phyloP scores from a whole-genome alignment of 371 early-diverging fungal genomes.

The Mucor circinelloides region DNA sequence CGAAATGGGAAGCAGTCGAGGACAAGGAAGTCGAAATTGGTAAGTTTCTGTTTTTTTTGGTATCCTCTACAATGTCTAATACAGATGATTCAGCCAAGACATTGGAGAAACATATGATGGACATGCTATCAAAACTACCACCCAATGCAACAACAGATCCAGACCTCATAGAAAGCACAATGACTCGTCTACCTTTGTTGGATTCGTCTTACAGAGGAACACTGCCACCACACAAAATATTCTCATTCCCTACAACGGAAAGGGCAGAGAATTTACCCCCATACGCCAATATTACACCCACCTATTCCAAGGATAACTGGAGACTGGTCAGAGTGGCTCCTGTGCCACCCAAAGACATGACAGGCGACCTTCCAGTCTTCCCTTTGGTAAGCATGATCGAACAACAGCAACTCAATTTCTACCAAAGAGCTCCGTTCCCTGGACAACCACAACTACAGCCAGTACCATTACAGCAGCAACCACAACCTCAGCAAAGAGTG shows the following conservation, averaged over 20 bases:
- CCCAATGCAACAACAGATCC: constrained; percentile 45
- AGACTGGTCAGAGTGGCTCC: constrained; percentile 21
- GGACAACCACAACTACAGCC: constrained; percentile 10
- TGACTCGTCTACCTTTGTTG: constrained; percentile 46
- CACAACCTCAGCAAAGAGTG: background rate
- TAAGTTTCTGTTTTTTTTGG: constrained; percentile 6
- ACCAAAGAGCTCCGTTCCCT: constrained; percentile 12
- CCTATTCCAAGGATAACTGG: constrained; percentile 50
- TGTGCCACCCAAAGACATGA: constrained; percentile 12
- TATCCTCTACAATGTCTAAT: background rate
- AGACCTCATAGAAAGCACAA: constrained; percentile 47
- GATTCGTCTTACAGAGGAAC: constrained; percentile 57
- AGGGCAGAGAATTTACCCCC: constrained; percentile 42
- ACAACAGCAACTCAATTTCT: constrained; percentile 27
- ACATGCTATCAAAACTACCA: constrained; percentile 39
- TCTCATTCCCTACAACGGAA: constrained; percentile 57
- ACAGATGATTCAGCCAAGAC: constrained; percentile 31
- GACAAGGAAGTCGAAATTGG: constrained; percentile 40
- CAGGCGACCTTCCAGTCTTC: background rate
- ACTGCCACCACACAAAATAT: constrained; percentile 55
- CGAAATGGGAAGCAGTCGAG: constrained; percentile 28
- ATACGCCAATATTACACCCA: constrained; percentile 46
- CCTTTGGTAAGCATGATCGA: constrained; percentile 26
- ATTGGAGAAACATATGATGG: constrained; percentile 43
- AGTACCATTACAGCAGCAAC: background rate